These are phyloP conservation scores for Hibiscus syriacus DNA, from an alignment of 345 rosid species.

Conservation along the genomic window DNA sequence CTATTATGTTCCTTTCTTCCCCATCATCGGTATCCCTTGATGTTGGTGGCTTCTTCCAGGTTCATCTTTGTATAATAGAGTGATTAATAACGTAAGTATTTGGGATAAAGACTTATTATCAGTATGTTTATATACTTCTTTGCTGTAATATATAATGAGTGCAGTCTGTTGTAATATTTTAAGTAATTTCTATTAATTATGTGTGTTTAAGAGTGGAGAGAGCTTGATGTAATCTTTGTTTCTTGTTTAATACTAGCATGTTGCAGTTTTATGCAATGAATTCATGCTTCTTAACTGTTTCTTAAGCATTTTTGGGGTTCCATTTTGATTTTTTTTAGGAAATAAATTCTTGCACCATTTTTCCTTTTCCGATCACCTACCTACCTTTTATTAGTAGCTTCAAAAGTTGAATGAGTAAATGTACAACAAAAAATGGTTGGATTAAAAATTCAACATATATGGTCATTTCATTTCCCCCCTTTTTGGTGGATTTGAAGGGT, in stretches of 20 bases:
- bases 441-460: too few species aligned
- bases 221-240: neutral
- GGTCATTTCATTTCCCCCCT: too few species aligned
- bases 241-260: conserved; percentile 5
- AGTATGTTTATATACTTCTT: neutral
- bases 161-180: neutral
- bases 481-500: too few species aligned
- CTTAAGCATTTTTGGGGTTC: neutral
- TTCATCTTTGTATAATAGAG: neutral
- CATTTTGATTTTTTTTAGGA: too few species aligned
- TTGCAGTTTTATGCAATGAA: too few species aligned
- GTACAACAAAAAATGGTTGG: too few species aligned
- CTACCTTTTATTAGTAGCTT: too few species aligned
- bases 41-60: too few species aligned
- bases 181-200: conserved; percentile 1
- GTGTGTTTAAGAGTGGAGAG: neutral
- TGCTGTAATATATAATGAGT: neutral
- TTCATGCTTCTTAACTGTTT: neutral
- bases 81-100: neutral
- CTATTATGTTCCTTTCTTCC: conserved; percentile 67
- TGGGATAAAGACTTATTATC: conserved; percentile 1
- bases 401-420: too few species aligned
- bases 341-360: too few species aligned
- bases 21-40: conserved; percentile 86
- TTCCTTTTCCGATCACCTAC: too few species aligned